These are phyloP conservation scores for Dothiorella sarmentorum DNA, from an alignment of 2,329 filamentous ascomycete genomes.

Conservation along the genomic window DNA sequence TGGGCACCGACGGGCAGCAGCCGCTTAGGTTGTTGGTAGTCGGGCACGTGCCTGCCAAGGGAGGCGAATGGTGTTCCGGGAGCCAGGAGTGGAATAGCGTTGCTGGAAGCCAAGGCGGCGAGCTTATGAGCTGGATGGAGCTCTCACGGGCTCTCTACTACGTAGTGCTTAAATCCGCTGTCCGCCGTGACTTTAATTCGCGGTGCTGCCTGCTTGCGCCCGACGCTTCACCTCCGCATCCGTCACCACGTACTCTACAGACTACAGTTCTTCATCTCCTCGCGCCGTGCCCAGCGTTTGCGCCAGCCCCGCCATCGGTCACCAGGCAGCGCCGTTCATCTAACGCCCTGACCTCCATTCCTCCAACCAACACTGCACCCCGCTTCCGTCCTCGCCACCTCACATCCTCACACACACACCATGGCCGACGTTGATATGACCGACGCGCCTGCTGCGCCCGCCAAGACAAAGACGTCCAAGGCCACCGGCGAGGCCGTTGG, in stretches of 20 bases:
- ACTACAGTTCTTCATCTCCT: not conserved
- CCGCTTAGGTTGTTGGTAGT: conserved; percentile 6
- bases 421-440: conserved; percentile 99
- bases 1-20: conserved; percentile 4
- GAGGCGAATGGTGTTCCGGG: not conserved
- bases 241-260: not conserved
- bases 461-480: conserved; percentile 52
- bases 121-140: not conserved
- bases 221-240: not conserved
- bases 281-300: not conserved
- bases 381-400: not conserved
- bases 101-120: not conserved
- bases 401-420: conserved; percentile 20
- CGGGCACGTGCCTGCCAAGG: not conserved
- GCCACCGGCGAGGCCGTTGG: conserved; percentile 47
- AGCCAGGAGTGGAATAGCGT: too few relatives aligned
- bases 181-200: not conserved
- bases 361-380: not conserved
- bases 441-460: conserved; percentile 60
- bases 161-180: not conserved
- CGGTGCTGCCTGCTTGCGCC: not conserved
- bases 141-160: not conserved
- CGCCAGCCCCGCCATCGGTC: not conserved
- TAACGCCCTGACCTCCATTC: not conserved
- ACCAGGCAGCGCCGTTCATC: not conserved